Conservation (phyloP, 2,329 filamentous ascomycete species). For the Penicillium occitanis region DNA sequence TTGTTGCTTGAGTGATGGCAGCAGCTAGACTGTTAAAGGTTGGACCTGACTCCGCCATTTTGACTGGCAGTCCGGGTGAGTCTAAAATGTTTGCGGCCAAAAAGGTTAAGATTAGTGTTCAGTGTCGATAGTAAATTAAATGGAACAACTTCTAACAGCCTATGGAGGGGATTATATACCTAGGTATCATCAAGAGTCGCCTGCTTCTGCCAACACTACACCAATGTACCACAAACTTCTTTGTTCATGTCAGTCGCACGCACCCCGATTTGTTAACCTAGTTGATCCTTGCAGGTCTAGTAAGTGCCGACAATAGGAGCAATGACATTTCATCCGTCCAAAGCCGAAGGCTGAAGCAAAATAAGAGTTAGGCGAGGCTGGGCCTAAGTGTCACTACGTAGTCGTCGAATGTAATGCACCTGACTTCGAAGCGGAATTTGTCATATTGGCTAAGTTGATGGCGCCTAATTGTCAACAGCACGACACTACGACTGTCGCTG, state of each 20-base stretch:
- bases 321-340: neutral
- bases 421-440: neutral
- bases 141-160: neutral
- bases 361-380: neutral
- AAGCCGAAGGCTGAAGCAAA: neutral
- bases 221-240: neutral
- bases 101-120: neutral
- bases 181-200: neutral
- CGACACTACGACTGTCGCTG: neutral
- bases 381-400: neutral
- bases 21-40: slow-evolving; percentile 1
- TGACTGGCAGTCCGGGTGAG: neutral
- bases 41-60: slow-evolving; percentile 3
- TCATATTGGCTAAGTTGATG: neutral
- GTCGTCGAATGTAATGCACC: neutral
- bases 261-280: neutral
- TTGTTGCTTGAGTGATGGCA: slow-evolving; percentile 5
- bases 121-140: neutral
- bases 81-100: neutral
- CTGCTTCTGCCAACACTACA: neutral
- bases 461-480: neutral
- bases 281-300: neutral
- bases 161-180: neutral
- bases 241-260: neutral
- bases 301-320: neutral